Evolutionary conservation across 1,284 basidiomycete species (phyloP), one percentile per base, ranked within the genome.

Genomic region (Boletellus deceptivus): DNA sequence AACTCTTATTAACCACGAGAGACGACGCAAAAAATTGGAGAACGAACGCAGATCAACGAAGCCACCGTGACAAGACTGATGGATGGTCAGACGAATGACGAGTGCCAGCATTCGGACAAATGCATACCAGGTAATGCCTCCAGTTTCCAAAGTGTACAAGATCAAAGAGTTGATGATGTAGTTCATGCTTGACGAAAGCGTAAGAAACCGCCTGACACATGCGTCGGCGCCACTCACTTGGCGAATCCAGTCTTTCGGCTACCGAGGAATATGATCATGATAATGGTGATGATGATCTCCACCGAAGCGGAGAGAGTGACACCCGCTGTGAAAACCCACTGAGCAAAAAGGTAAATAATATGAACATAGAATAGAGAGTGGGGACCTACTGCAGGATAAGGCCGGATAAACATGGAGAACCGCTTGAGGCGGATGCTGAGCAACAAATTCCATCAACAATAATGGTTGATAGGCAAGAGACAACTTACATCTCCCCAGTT

Each of bases 271-370:
- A 72, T 68, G 36, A 79, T 78, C 38, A 83, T 71, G 1, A 70
- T 71, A 0, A 56, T 59, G 1, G 81, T 79, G 49, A 83, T 78
- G 20, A 81, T 55, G 34, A 83, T 55, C 59, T 83, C 80, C 4
- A 79, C 71, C 4, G 67, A 68, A 0, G 77, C 74, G 0, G 80
- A 79, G 17, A 80, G 69, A 0, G 75, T 73, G 0, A 83, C 66
- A 35, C 81, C 80, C 1, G 73, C 59, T 0, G 80, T 82, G 55
- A 83, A 83, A 14, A 81, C 66, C 76, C 79, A 83, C 64, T 69
- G 17, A 8, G 35, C 2, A 31, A 29, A 5, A 1, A 41, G 3
- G 13, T 53, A 5, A 53, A 25, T 4, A n/a, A 14, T 31, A 43
- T 6, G 3, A 13, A 55, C 3, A 42, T 1, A 48, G 6, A 25